phyloP scores from a whole-genome alignment of 2,329 filamentous ascomycete species.

The Diaporthe batatas region DNA sequence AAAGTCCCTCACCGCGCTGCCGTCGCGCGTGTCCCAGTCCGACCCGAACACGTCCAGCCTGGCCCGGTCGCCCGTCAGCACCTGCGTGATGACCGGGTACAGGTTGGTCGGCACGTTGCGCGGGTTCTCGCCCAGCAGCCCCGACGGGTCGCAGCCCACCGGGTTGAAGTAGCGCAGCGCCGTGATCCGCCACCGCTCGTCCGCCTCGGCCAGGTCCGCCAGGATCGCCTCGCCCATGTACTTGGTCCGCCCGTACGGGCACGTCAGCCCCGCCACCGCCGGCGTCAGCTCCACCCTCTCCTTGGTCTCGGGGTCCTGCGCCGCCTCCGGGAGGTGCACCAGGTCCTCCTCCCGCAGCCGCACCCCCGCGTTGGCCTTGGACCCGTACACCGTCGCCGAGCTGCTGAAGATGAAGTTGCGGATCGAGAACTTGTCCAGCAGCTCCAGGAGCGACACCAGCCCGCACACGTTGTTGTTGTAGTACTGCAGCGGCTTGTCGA shows the following conservation, averaged over 20 bases:
- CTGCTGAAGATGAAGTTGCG: conserved; percentile 78
- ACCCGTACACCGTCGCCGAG: conserved; percentile 76
- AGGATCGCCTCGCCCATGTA: conserved; percentile 77
- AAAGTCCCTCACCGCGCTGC: conserved; percentile 76
- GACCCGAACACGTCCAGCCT: conserved; percentile 73
- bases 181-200: conserved; percentile 73
- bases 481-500: conserved; percentile 71
- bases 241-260: conserved; percentile 76
- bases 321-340: conserved; percentile 63
- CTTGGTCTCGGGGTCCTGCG: conserved; percentile 55
- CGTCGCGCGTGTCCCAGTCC: conserved; percentile 75
- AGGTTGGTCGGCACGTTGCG: conserved; percentile 73
- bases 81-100: conserved; percentile 73
- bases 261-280: conserved; percentile 67
- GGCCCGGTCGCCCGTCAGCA: conserved; percentile 66
- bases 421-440: conserved; percentile 70
- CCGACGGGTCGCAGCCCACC: conserved; percentile 74
- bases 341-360: conserved; percentile 69
- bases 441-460: conserved; percentile 69
- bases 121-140: conserved; percentile 74
- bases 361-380: conserved; percentile 62
- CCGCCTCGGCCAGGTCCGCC: conserved; percentile 70
- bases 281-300: conserved; percentile 49
- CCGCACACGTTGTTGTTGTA: conserved; percentile 78
- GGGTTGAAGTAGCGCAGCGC: conserved; percentile 78